Base-by-base conservation (phyloP, 1,284 basidiomycete species). In the Ustilago xerochloae region DNA sequence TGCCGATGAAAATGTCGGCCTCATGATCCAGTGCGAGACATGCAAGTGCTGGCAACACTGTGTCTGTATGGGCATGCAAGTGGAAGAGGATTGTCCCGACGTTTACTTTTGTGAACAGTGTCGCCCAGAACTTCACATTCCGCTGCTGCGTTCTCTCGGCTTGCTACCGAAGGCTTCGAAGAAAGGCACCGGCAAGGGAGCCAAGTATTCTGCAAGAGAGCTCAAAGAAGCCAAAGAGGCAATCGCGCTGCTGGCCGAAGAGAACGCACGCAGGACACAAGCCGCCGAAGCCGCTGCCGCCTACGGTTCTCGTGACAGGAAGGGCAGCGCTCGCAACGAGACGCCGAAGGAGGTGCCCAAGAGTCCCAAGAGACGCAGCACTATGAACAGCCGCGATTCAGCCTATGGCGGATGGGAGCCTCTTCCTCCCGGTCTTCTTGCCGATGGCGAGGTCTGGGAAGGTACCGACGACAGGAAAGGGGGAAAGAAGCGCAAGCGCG, bases 31-130 rank as follows among this genome's bases (percentile, higher is more conserved):
- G 85, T 99, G 96, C 86, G 96, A 99, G 86, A 91, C 88, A 56
- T 99, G 96, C 88, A 92, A 93, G 81, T 93, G 93, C 68, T 99
- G 96, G 96, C 96, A 99, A 86, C 96, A 99, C 85, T 95, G 95
- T 18, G 89, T 91, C 30, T 99, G 96, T 86, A 94, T 99, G 90
- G 96, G 96, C 50, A 93, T 93, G 84, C 90, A 91, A 83, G 90
- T 90, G 41, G 92, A 94, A 84, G 91, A 92, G 67, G 91, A 86
- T 58, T 86, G 85, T 55, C 86, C 86, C 2, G 85, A 86, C 51
- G 84, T 84, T 65, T 89, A 99, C 86, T 96, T 91, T 80, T 99
- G 97, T 86, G 97, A 99, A 86, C 87, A 90, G 79, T 99, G 96
- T 86, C 89, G 89, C 73, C 96, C 97, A 10, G 93, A 94, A 70